Conservation (phyloP, 2,329 filamentous ascomycete species). For the Cladophialophora yegresii region DNA sequence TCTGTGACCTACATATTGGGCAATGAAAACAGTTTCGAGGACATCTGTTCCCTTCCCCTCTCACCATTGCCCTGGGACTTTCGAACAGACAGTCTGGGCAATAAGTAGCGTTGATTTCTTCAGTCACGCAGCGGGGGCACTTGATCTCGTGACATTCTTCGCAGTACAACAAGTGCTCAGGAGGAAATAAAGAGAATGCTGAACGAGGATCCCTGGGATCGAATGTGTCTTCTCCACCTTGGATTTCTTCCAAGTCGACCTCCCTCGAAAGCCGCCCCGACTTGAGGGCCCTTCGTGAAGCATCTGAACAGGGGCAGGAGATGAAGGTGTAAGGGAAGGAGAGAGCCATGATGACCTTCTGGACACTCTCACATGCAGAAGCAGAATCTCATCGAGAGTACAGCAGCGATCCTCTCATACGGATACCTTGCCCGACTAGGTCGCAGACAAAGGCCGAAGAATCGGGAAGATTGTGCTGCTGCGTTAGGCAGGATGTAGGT, state of each 20-base stretch:
- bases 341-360: conserved; percentile 50
- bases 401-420: not conserved
- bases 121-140: conserved; percentile 85
- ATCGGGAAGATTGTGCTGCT: not conserved
- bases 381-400: not conserved
- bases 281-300: conserved; percentile 27
- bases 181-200: conserved; percentile 87
- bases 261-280: conserved; percentile 35
- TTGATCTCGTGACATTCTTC: conserved; percentile 96
- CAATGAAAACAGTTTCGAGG: conserved; percentile 95
- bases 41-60: conserved; percentile 91
- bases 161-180: conserved; percentile 93
- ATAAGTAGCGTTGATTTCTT: conserved; percentile 94
- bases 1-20: conserved; percentile 79
- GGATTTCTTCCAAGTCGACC: conserved; percentile 48
- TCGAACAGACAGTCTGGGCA: conserved; percentile 96
- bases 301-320: conserved; percentile 61
- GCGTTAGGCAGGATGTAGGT: not conserved
- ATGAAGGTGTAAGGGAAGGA: conserved; percentile 66
- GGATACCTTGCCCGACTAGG: not conserved
- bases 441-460: not conserved
- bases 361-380: not conserved
- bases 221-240: conserved; percentile 77
- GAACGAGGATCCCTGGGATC: conserved; percentile 81
- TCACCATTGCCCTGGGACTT: conserved; percentile 87